Base-by-base conservation (phyloP, 768 basidiomycete species). In the Paxillus rubicundulus region DNA sequence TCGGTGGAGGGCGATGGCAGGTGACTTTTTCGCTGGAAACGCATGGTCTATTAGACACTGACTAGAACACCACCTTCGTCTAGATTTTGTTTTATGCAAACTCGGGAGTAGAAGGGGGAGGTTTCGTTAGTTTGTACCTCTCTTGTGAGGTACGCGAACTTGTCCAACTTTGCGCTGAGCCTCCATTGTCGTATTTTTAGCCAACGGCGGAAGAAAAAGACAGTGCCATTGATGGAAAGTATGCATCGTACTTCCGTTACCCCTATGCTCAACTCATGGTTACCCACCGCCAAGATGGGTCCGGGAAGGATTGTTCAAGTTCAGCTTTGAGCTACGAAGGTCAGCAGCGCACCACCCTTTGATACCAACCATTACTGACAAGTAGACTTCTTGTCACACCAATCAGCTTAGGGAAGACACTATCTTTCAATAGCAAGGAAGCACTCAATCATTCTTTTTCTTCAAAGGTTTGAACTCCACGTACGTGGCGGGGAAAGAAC, bases 1-100 rank as follows among this genome's bases (percentile, higher is more conserved):
- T 92, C 56, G 90, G 89, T 13, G 82, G 75, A n/a, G 88, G 85
- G 10, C 74, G 78, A 46, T 89, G 87, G 87, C 87, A 86, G 74
- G 86, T 86, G 1, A 0, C 2, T 17, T 17, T 38, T 32, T 3
- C 27, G 14, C 34, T 21, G 24, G 41, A 8, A 4, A 18, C 7
- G 27, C 27, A 30, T 13, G 5, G 33, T 33, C 13, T 33, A 18
- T 20, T 13, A 36, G 36, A 2, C 16, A 8, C 34, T n/a, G n/a
- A 10, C 6, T 9, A 47, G 4, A 54, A 27, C 38, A 17, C 24
- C 8, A 17, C 16, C 36, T 14, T n/a, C 36, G 1, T 12, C 49
- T 59, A 92, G 82, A 84, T 92, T 41, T 67, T 94, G 42, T 92
- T 92, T 71, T 94, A 93, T 64, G 79, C 90, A 5, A 92, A 91